A percentile compares a stretch with the other conserved stretches of the same genome.
Conservation (phyloP, 1,139 yeast species). For the Suhomyces bribrorum region DNA sequence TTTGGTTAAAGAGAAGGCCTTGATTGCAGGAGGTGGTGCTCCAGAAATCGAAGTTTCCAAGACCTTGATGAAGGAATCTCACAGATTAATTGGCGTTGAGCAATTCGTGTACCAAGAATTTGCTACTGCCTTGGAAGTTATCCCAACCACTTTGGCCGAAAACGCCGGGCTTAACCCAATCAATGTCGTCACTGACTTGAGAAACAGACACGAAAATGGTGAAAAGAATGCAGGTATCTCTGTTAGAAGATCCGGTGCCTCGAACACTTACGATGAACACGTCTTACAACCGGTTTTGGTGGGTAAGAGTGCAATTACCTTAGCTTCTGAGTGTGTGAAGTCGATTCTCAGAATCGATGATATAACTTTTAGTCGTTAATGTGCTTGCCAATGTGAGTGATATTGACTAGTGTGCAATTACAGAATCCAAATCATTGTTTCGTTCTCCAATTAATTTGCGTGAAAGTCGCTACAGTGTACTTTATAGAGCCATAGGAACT, state of each 20-base stretch:
- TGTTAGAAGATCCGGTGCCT: slow-evolving; percentile 90
- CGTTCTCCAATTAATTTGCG: no score
- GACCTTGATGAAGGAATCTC: slow-evolving; percentile 73
- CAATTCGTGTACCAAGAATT: slow-evolving; percentile 94
- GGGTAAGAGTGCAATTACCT: slow-evolving; percentile 86
- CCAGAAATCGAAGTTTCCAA: slow-evolving; percentile 95
- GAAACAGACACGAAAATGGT: slow-evolving; percentile 89
- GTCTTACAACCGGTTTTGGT: slow-evolving; percentile 96
- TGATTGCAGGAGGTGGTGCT: slow-evolving; percentile 99
- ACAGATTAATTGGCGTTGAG: slow-evolving; percentile 82
- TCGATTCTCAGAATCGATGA: slow-evolving; percentile 95
- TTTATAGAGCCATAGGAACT: background rate
- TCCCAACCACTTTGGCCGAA: slow-evolving; percentile 96
- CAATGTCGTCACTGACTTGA: slow-evolving; percentile 90
- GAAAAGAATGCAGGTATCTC: slow-evolving; percentile 95
- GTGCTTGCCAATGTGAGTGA: no score
- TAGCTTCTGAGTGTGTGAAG: slow-evolving; percentile 96
- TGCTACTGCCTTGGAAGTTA: slow-evolving; percentile 93
- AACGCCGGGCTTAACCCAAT: slow-evolving; percentile 96
- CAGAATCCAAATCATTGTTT: no score
- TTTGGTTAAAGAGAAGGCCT: slow-evolving; percentile 88
- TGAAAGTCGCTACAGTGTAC: background rate
- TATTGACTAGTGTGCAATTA: no score
- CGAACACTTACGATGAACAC: slow-evolving; percentile 90
- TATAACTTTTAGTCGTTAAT: slow-evolving; percentile 62